Evolutionary conservation across 257 asterid species (phyloP), one percentile per base, ranked within the genome.

Genomic region (Capsicum rhomboideum): DNA sequence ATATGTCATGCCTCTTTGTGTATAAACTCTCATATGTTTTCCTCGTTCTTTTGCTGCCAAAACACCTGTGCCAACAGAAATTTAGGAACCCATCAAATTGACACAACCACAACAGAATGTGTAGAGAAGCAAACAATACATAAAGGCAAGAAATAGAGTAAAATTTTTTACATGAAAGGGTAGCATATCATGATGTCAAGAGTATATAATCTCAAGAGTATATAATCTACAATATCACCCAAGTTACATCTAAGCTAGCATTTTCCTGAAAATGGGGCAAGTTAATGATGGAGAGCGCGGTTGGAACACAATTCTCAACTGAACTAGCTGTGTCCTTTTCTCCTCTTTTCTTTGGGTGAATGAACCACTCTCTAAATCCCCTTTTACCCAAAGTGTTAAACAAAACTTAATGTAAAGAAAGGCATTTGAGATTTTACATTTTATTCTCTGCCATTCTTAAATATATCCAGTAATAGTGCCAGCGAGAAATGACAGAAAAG

Each of bases 21-120:
- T 88, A 85, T 75, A 84, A 81, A 84, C 81, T 82, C 74, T 87
- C 83, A 69, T 80, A 83, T 79, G 86, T 86, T 79, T 80, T 87
- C 85, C 85, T 66, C 87, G 89, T 77, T 86, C 89, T 37, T 85
- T 87, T 84, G 89, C 91, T 85, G 86, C 89, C 84, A 86, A 80
- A 42, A 78, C 82, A 81, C 87, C 90, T 87, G 90, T 80, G 64
- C 56, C 86, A 78, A 56, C 82, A 86, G 84, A 89, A 88, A 89
- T 61, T 79, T 37, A 80, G 86, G 83, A 44, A 84, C 61, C 85
- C 82, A 77, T 90, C 91, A 90, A 88, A 88, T 82, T 83, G 90
- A 90, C 89, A 85, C 91, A 87, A 83, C 83, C 74, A 85, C 79
- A 69, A 84, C 42, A 64, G 80, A 80, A 84, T 86, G 61, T 61